Base-by-base conservation (phyloP, 106 monocot genomes). In the Allium sativum region DNA sequence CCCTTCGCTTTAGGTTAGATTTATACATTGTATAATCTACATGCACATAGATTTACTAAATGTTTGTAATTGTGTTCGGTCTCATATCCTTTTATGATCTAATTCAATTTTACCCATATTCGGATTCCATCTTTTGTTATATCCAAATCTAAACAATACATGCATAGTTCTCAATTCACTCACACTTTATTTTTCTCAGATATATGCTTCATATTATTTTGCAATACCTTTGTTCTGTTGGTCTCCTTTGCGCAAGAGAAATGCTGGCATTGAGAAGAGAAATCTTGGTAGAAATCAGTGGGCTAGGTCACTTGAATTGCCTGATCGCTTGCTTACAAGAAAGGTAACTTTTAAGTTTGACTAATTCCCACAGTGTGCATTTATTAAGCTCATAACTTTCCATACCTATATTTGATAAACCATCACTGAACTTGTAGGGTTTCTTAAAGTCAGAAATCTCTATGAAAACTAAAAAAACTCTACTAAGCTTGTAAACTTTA, bases 131-230 rank as follows among this genome's bases (percentile, higher is more conserved):
- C 10, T 61, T 61, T 16, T 17, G 5, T 44, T 15, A 44, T 4
- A 17, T 61, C 9, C 40, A 31, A n/a, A 44, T 9, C 16, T 45
- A 44, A 31, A 31, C 31, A 31, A 31, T 31, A 31, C 1, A 18
- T 61, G 19, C 17, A 56, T 6, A 56, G 6, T 58, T 41, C 7
- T 59, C 13, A 48, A 21, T 46, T 48, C 47, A 62, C 47, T 47
- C n/a, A 59, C 6, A 5, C 4, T 11, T 14, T 41, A 40, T 17
- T 40, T 55, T 21, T 31, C 60, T 68, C 80, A 98, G 98, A 52
- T 88, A 8, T 98, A 98, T 81, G 98, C 98, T 62, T 84, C 85
- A 21, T 88, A 92, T 11, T 98, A 88, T 75, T 98, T 98, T 63
- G 88, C 85, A 42, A 88, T 98, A 43, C 98, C 98, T 8, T 63